Base-by-base conservation (phyloP, 202 grass and related monocot genomes). In the Eragrostis tef region DNA sequence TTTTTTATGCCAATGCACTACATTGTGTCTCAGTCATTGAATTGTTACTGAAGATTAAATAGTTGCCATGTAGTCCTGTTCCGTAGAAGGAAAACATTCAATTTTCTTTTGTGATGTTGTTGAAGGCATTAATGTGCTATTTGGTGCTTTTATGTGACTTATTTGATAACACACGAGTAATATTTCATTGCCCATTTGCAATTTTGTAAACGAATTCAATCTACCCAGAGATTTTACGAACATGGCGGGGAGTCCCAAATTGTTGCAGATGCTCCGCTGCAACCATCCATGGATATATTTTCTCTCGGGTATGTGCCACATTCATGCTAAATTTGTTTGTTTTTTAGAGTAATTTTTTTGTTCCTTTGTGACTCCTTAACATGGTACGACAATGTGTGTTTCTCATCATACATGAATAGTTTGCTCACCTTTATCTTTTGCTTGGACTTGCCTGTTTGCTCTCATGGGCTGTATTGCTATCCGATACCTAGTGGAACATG, bases 251-350 rank as follows among this genome's bases (percentile, higher is more conserved):
- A 98, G 78, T 56, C 82, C 70, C 87, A 84, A 79, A 78, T 88
- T 85, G 78, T 80, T 79, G 77, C 85, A 66, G 96, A 98, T 75
- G 83, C 96, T 74, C 92, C 92, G 77, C 77, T 98, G 78, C 88
- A 91, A 78, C 88, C 87, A 83, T 98, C 92, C 52, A 95, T 98
- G 95, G 95, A 98, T 88, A 98, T 98, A 77, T 98, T 98, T 86
- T 98, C 95, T 31, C 69, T 98, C 44, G 95, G 95, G 95, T 98
- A 93, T 82, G 84, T 27, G 48, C 47, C 67, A 82, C 87, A 73
- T 59, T 80, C 50, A 78, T 71, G 36, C 70, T 65, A 12, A 39
- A 74, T 61, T 53, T 71, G 48, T 85, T 64, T 67, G 14, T 89
- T 53, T 20, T 77, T 11, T 1, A 26, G 27, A 67, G 58, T 66